Base-by-base conservation (phyloP, 202 grass and related monocot genomes). In the Bolboschoenoplectus hybrid region DNA sequence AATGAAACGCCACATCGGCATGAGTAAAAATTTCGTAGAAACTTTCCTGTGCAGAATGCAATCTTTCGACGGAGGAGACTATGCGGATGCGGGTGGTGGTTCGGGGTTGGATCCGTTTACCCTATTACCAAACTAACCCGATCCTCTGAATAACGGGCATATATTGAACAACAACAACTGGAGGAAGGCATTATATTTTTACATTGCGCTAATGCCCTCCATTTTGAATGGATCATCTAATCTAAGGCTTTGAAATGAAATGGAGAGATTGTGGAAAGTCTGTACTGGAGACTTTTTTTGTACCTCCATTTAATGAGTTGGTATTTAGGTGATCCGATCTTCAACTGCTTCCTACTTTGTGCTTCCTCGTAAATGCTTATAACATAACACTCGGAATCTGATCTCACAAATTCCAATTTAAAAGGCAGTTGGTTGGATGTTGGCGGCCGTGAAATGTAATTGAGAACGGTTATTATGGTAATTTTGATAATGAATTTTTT, bases 261-360 rank as follows among this genome's bases (percentile, higher is more conserved):
- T 82, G 80, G 80, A 82, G 80, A 36, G n/a, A 38, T 20, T 47
- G 58, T n/a, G 1, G 39, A 16, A 44, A n/a, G 5, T 1, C 3
- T 10, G 11, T 7, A 83, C 34, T 38, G 81, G 26, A 83, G 81
- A 68, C 8, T 26, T 20, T 51, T 9, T 2, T 13, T 13, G 1
- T 1, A 63, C 13, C 47, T 1, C 46, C 60, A 63, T 47, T 64
- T 81, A 64, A 81, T 70, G 39, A 53, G 16, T 68, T 53, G 43
- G 8, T 12, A 6, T 2, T 64, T 83, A 67, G 81, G 81, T 83
- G 81, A 67, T 82, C 61, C 38, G 80, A 82, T 82, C 80, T 64
- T 10, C 80, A 46, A 63, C 80, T 41, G 76, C 52, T 81, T 66
- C 40, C 38, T 50, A 38, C n/a, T 82, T 65, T 13, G 8, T 7